phyloP scores from a whole-genome alignment of 768 basidiomycete species.

The Pulveroboletus sp. region DNA sequence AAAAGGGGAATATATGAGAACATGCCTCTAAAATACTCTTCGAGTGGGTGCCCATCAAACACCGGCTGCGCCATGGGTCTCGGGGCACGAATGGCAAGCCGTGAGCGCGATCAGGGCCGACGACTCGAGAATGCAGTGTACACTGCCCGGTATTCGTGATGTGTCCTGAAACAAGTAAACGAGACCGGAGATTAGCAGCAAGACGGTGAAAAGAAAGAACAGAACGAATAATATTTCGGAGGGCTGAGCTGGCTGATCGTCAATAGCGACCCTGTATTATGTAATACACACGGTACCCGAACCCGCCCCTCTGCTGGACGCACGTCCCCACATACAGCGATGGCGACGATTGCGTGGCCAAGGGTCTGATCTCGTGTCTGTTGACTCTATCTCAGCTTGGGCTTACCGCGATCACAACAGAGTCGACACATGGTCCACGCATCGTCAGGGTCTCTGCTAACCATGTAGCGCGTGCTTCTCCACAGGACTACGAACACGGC shows the following conservation, averaged over 20 bases:
- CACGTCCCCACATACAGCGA: no score
- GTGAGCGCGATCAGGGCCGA: constrained; percentile 9
- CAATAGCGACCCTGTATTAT: background rate
- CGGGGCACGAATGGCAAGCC: background rate
- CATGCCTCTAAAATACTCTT: constrained; percentile 64
- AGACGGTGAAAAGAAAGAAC: constrained; percentile 20
- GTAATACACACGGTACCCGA: background rate
- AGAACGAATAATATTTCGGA: background rate
- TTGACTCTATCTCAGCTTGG: no score
- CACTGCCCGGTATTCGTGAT: constrained; percentile 22
- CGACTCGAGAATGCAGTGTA: constrained; percentile 11
- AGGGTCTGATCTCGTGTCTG: no score
- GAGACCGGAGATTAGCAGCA: constrained; percentile 21
- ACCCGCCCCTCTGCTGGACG: no score
- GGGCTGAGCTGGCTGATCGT: no score
- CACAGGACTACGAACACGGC: no score
- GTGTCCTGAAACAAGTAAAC: constrained; percentile 12
- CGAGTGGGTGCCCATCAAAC: constrained; percentile 73
- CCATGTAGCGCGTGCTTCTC: no score
- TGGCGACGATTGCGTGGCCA: no score
- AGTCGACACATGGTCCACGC: no score
- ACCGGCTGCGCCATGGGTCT: constrained; percentile 66
- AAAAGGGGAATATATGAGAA: constrained; percentile 1
- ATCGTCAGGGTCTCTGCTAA: no score
- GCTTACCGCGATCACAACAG: no score